Percentiles rank a stretch among this genome's conserved stretches.
phyloP scores from a whole-genome alignment of 2,329 filamentous ascomycete species.

The Byssothecium circinans region DNA sequence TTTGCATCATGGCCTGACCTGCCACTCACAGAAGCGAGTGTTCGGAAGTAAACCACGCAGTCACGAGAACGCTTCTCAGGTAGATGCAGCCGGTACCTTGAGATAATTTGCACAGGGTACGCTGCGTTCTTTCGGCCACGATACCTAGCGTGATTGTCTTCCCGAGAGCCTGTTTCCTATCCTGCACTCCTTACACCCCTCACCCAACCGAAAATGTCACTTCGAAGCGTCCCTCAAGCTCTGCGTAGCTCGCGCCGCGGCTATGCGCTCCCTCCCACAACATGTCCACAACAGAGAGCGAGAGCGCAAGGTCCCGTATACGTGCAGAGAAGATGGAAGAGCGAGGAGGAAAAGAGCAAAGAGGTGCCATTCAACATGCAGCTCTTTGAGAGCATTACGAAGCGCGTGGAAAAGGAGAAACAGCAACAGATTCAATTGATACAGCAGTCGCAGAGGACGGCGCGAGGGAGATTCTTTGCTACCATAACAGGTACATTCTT shows the following conservation, averaged over 20 bases:
- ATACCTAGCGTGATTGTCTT: no score
- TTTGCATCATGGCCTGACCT: neutral
- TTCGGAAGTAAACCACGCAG: no score
- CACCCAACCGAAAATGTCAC: slow-evolving; percentile 28
- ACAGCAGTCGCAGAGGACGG: slow-evolving; percentile 27
- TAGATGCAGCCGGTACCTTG: no score
- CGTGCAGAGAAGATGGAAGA: slow-evolving; percentile 42
- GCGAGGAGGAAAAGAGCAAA: slow-evolving; percentile 26
- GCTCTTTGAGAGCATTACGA: slow-evolving; percentile 62
- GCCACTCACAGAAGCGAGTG: no score
- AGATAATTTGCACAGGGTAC: no score
- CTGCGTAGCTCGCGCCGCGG: slow-evolving; percentile 15
- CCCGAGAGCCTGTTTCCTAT: slow-evolving; percentile 2
- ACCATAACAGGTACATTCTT: slow-evolving; percentile 24
- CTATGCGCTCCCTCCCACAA: slow-evolving; percentile 9
- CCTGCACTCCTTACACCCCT: slow-evolving; percentile 10
- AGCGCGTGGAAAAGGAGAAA: slow-evolving; percentile 60
- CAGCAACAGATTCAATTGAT: slow-evolving; percentile 54
- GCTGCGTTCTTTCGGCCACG: no score
- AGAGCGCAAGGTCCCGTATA: slow-evolving; percentile 3
- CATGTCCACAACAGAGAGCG: slow-evolving; percentile 5
- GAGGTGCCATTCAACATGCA: slow-evolving; percentile 61
- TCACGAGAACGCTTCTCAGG: no score
- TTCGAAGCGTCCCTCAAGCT: slow-evolving; percentile 28
- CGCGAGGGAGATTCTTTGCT: slow-evolving; percentile 43